Evolutionary conservation across 805 yeast species (phyloP).

Genomic region (Cyberlindnera lachancei): DNA sequence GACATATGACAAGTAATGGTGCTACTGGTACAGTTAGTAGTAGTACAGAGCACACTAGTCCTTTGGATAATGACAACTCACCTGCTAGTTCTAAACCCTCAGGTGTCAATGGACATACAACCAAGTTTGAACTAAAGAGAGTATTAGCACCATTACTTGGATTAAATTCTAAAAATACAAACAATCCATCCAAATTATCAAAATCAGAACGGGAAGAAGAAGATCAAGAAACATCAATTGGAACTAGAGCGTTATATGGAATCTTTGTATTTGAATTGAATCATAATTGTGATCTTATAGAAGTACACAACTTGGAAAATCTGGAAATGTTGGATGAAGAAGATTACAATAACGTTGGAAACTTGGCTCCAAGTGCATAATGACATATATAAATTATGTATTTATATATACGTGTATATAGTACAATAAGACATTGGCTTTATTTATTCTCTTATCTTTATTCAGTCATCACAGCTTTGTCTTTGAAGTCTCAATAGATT

Average conservation of each 20-base stretch:
- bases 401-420: not conserved
- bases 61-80: no score
- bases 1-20: slow-evolving; percentile 1
- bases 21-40: not conserved
- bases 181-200: no score
- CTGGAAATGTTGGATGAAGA: slow-evolving; percentile 49
- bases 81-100: no score
- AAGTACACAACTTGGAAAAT: slow-evolving; percentile 62
- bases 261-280: slow-evolving; percentile 60
- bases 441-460: not conserved
- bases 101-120: not conserved
- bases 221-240: not conserved
- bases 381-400: not conserved
- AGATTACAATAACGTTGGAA: slow-evolving; percentile 7
- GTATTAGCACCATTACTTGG: not conserved
- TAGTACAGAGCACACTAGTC: not conserved
- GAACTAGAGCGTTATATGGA: slow-evolving; percentile 32
- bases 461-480: not conserved
- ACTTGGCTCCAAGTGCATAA: slow-evolving; percentile 1
- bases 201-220: no score
- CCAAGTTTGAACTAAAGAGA: not conserved
- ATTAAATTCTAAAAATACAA: not conserved
- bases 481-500: slow-evolving; percentile 20
- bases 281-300: slow-evolving; percentile 43
- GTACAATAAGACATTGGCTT: not conserved